Evolutionary conservation across 176 grass and related monocot species (phyloP).

Genomic region (Themeda triandra): DNA sequence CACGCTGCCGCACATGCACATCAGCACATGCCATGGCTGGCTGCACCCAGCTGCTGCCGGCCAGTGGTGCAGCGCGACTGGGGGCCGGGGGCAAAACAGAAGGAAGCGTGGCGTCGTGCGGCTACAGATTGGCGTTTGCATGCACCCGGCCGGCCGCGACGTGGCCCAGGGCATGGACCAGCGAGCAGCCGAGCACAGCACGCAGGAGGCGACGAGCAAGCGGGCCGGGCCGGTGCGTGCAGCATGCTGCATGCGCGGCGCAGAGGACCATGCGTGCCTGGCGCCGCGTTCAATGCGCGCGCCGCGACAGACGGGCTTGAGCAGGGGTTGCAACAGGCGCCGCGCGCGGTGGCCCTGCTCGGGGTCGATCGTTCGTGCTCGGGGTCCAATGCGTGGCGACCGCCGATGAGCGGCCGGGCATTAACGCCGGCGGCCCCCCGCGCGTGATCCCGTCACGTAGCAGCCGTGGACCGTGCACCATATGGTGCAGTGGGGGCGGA

Average conservation of each 20-base stretch:
- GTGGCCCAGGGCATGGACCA: not conserved
- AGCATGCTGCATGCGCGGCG: not conserved
- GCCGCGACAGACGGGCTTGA: not conserved
- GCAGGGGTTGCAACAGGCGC: not conserved
- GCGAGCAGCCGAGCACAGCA: too few relatives aligned
- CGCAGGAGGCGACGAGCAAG: too few relatives aligned
- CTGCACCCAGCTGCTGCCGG: not conserved
- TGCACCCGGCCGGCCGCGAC: not conserved
- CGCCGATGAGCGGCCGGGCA: not conserved
- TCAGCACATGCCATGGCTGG: constrained; percentile 12
- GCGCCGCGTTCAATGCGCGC: not conserved
- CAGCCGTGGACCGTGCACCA: too few relatives aligned
- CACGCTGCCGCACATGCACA: constrained; percentile 5
- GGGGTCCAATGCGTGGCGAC: too few relatives aligned
- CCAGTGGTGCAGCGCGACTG: not conserved
- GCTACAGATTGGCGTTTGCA: not conserved
- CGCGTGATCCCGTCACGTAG: constrained; percentile 19
- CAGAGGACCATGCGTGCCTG: too few relatives aligned
- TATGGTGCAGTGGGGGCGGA: not conserved
- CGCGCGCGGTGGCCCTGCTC: too few relatives aligned
- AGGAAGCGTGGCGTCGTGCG: constrained; percentile 18
- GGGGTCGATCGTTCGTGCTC: too few relatives aligned
- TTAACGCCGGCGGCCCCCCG: not conserved
- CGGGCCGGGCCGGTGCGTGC: not conserved
- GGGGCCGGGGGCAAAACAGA: constrained; percentile 30